A percentile compares a stretch with the other conserved stretches of the same genome.
Evolutionary conservation across 2,329 filamentous ascomycete species (phyloP).

Genomic region (Aspergillus brasiliensis): DNA sequence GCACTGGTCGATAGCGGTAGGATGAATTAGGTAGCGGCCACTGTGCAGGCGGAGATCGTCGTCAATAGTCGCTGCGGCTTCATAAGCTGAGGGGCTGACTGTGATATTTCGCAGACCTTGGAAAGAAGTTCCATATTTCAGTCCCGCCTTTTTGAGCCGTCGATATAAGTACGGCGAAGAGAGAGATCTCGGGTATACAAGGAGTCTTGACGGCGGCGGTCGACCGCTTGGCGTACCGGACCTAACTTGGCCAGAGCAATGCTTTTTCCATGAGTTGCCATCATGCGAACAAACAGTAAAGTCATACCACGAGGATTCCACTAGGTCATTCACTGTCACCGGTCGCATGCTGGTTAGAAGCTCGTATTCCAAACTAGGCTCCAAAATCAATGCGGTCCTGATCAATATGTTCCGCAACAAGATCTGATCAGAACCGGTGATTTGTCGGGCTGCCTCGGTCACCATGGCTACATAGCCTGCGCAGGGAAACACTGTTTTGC

Average conservation of each 20-base stretch:
- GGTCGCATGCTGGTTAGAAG: constrained; percentile 17
- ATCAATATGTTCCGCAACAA: neutral
- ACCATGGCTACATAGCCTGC: constrained; percentile 15
- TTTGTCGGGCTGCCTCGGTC: constrained; percentile 11
- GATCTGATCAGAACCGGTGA: constrained; percentile 4
- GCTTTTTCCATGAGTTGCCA: constrained; percentile 6
- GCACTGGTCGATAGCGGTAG: constrained; percentile 18
- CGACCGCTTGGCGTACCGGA: neutral
- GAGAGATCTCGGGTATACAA: neutral
- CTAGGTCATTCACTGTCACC: neutral
- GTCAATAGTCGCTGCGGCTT: constrained; percentile 3
- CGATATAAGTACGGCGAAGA: constrained; percentile 7
- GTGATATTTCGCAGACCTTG: constrained; percentile 15
- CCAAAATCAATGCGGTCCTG: neutral
- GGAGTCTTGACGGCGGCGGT: neutral
- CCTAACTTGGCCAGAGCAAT: constrained; percentile 14
- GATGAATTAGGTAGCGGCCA: constrained; percentile 15
- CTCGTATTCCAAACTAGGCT: constrained; percentile 9
- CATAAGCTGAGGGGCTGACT: constrained; percentile 1
- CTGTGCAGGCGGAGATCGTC: neutral
- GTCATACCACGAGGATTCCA: constrained; percentile 17
- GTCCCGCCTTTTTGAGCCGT: constrained; percentile 2
- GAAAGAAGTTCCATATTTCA: constrained; percentile 15
- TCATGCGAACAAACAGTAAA: constrained; percentile 15
- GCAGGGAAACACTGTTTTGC: constrained; percentile 9